phyloP scores from a whole-genome alignment of 371 early-diverging fungal genomes.

The Rhizopus sp. region DNA sequence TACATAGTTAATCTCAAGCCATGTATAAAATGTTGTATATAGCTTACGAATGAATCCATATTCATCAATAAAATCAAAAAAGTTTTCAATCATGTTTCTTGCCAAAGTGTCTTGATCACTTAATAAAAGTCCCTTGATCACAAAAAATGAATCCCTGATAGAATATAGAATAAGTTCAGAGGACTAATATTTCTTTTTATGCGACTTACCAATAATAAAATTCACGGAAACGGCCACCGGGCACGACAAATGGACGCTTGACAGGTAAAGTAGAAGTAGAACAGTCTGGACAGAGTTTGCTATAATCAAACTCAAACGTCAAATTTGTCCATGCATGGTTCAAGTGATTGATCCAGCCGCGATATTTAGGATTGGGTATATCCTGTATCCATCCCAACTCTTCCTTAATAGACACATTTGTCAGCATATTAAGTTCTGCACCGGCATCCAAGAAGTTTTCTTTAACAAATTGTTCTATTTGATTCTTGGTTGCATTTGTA shows the following conservation, averaged over 20 bases:
- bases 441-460: constrained; percentile 63
- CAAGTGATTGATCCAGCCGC: constrained; percentile 52
- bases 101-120: constrained; percentile 64
- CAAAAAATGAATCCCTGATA: constrained; percentile 79
- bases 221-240: constrained; percentile 92
- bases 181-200: background rate
- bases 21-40: background rate
- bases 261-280: constrained; percentile 55
- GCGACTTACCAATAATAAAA: constrained; percentile 79
- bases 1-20: background rate
- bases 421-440: constrained; percentile 19
- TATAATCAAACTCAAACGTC: constrained; percentile 52
- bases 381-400: constrained; percentile 50
- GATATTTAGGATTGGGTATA: constrained; percentile 51
- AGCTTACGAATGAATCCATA: constrained; percentile 81
- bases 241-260: constrained; percentile 76
- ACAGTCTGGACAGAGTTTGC: constrained; percentile 57
- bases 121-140: constrained; percentile 75
- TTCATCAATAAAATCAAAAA: constrained; percentile 67
- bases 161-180: background rate
- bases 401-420: constrained; percentile 17
- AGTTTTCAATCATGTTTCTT: constrained; percentile 67
- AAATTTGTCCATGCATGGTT: constrained; percentile 66
- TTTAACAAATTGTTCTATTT: constrained; percentile 55
- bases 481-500: constrained; percentile 44